A percentile compares a stretch with the other conserved stretches of the same genome.
Conservation (phyloP, 2,329 filamentous ascomycete genomes). For the Fonsecaea monophora region DNA sequence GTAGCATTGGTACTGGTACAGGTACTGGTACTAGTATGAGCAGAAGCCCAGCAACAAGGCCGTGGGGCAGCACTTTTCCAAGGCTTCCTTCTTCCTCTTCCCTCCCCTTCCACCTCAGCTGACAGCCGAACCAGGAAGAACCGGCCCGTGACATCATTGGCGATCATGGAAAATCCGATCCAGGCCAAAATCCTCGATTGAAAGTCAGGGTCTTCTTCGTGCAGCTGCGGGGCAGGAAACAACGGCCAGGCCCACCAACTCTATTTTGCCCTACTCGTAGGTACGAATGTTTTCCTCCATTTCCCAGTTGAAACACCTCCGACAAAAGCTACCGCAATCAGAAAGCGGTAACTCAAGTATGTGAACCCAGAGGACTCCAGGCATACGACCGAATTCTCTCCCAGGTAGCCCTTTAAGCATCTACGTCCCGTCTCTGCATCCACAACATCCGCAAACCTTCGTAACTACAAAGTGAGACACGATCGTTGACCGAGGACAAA, state of each 20-base stretch:
- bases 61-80: neutral
- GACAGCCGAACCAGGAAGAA: neutral
- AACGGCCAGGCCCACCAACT: conserved; percentile 2
- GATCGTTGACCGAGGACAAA: neutral
- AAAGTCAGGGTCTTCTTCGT: conserved; percentile 5
- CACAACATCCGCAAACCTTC: neutral
- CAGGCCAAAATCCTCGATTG: conserved; percentile 27
- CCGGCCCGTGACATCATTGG: conserved; percentile 19
- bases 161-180: conserved; percentile 19
- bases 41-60: neutral
- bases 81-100: neutral
- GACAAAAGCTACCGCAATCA: neutral
- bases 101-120: conserved; percentile 6
- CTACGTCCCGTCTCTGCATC: conserved; percentile 1
- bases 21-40: no score
- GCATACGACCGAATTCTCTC: neutral
- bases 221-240: neutral
- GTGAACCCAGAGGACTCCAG: neutral
- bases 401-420: neutral
- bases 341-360: neutral
- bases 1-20: neutral
- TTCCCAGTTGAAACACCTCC: neutral
- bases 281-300: neutral
- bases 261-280: neutral
- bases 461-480: neutral